Conservation (phyloP, 169 alveolate genomes). For the Theileria equi region DNA sequence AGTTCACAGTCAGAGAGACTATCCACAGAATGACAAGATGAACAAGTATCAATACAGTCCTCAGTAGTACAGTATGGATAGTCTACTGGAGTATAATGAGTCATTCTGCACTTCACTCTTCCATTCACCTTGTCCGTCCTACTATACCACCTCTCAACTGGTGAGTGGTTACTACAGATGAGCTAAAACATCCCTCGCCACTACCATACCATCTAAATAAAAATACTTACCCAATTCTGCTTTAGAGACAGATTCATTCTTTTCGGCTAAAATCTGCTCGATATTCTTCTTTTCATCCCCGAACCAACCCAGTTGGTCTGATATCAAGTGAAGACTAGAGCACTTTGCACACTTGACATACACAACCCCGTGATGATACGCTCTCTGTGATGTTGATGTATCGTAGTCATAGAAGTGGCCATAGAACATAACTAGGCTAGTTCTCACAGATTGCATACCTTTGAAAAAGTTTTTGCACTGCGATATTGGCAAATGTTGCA, state of each 20-base stretch:
- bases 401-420: not conserved
- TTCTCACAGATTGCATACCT: conserved; percentile 5
- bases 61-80: too few relatives aligned
- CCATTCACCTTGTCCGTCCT: too few relatives aligned
- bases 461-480: conserved; percentile 70
- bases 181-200: too few relatives aligned
- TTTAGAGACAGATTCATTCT: conserved; percentile 64
- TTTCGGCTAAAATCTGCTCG: conserved; percentile 58
- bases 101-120: too few relatives aligned
- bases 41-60: too few relatives aligned
- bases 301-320: conserved; percentile 77
- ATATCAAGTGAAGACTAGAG: conserved; percentile 66
- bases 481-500: conserved; percentile 67
- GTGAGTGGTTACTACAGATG: too few relatives aligned
- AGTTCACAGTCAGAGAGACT: too few relatives aligned
- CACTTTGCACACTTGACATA: conserved; percentile 70
- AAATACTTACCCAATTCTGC: conserved; percentile 60
- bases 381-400: conserved; percentile 26
- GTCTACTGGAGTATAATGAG: too few relatives aligned
- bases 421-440: not conserved
- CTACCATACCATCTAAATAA: too few relatives aligned
- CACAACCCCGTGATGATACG: conserved; percentile 72
- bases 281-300: conserved; percentile 72
- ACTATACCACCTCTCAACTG: too few relatives aligned
- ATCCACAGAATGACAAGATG: too few relatives aligned